Base-by-base conservation (phyloP, 192 early-diverging fungal species). In the Dissophora globulifera region DNA sequence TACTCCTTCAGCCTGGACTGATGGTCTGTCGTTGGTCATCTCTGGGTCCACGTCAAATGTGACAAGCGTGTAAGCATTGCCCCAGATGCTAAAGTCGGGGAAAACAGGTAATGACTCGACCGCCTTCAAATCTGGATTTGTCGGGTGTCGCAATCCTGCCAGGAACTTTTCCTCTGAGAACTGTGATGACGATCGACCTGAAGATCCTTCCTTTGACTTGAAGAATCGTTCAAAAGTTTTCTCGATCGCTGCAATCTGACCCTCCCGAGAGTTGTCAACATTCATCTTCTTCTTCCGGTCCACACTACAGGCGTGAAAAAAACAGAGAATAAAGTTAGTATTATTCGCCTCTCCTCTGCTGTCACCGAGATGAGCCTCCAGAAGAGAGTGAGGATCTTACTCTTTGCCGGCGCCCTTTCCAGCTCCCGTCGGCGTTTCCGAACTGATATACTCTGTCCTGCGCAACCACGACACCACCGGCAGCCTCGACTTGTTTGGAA, bases 371-470 rank as follows among this genome's bases (percentile, higher is more conserved):
- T n/a, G n/a, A n/a, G n/a, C n/a, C n/a, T n/a, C n/a, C n/a, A n/a
- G n/a, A n/a, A n/a, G n/a, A n/a, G n/a, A n/a, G 6, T 38, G 35
- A 6, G 13, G 13, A 13, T 38, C 35, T 9, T 67, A 74, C 70
- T 70, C 69, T 19, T 65, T 71, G 33, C 63, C 27, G 50, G 79
- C 49, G 20, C 67, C 43, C 67, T 68, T 48, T 58, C 67, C 72
- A 17, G 74, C 78, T 20, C 78, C 65, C 6, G 69, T 78, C 15
- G 81, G 78, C 16, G 81, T 79, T 22, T 84, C 82, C 10, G 75
- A 59, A 22, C 75, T 78, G 63, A 86, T 86, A 48, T 86, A 86
- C 50, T 86, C 84, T 16, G 84, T 84, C 12, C 84, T 79, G n/a
- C 84, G 82, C 20, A 86, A 50, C 84, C 84, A 86, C 1, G 84